Percentiles rank a stretch among this genome's conserved stretches.
Conservation (phyloP, 306 rosid species). For the Sechiopsis laciniata region DNA sequence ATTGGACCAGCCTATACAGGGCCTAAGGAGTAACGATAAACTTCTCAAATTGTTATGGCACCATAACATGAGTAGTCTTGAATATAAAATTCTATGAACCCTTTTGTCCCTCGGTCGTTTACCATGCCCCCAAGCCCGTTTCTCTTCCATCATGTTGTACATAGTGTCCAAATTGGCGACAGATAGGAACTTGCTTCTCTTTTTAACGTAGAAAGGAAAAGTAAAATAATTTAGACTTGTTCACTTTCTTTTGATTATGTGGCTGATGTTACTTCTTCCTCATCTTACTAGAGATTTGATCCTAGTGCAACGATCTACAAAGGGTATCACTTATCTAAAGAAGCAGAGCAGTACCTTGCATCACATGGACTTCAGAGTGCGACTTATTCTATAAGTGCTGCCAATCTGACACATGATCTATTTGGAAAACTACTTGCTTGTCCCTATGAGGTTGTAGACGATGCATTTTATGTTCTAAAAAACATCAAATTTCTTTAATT, state of each 20-base stretch:
- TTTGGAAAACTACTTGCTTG: slow-evolving; percentile 59
- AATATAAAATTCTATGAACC: not conserved
- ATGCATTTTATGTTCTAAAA: not conserved
- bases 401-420: slow-evolving; percentile 41
- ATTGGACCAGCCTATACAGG: not conserved
- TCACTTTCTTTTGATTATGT: not conserved
- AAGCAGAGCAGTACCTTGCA: slow-evolving; percentile 51
- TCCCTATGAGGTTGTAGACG: slow-evolving; percentile 57
- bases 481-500: not conserved
- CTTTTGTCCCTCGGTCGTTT: not conserved
- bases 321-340: slow-evolving; percentile 58
- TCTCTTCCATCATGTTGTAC: not conserved
- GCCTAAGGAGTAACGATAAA: slow-evolving; percentile 1
- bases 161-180: not conserved
- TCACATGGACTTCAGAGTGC: slow-evolving; percentile 66
- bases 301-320: slow-evolving; percentile 49
- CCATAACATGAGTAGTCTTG: not conserved
- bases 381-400: slow-evolving; percentile 52
- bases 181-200: not conserved
- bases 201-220: not conserved
- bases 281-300: slow-evolving; percentile 40
- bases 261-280: slow-evolving; percentile 15
- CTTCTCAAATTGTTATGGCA: not conserved
- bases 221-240: not conserved
- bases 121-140: not conserved